Evolutionary conservation across 2,329 filamentous ascomycete genomes (phyloP).

Genomic region (Arthrobotrys iridis): DNA sequence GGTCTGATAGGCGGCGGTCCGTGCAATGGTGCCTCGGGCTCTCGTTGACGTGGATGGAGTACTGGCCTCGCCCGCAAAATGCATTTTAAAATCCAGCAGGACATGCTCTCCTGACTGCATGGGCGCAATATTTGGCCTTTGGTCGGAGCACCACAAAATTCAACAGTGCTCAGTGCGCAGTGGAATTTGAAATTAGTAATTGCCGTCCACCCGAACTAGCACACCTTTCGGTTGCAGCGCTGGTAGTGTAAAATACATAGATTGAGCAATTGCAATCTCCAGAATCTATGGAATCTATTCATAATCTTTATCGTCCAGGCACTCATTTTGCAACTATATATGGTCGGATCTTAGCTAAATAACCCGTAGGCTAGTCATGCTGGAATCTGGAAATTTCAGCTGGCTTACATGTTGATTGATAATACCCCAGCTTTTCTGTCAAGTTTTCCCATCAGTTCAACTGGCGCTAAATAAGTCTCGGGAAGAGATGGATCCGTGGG

Average conservation of each 20-base stretch:
- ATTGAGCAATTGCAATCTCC: too few relatives aligned
- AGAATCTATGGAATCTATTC: too few relatives aligned
- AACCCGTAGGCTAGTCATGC: background rate
- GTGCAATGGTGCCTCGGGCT: slow-evolving; percentile 17
- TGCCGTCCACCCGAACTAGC: too few relatives aligned
- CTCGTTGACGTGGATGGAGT: background rate
- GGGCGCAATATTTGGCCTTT: slow-evolving; percentile 13
- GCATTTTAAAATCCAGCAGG: slow-evolving; percentile 29
- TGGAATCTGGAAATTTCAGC: background rate
- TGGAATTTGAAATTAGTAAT: background rate
- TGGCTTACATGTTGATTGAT: background rate
- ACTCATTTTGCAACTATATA: background rate
- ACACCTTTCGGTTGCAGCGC: too few relatives aligned
- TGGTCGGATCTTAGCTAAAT: background rate
- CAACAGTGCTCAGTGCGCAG: too few relatives aligned
- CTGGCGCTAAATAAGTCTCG: slow-evolving; percentile 13
- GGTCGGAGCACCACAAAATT: background rate
- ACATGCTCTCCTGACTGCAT: slow-evolving; percentile 26
- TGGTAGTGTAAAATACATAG: too few relatives aligned
- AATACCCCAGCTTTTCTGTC: slow-evolving; percentile 3
- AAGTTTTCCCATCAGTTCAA: background rate
- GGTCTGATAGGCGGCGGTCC: slow-evolving; percentile 31
- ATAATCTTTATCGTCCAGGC: background rate
- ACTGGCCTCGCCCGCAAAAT: background rate
- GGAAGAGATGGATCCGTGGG: slow-evolving; percentile 12